Conservation (phyloP, 2,329 filamentous ascomycete species). For the Talaromyces pinophilus region DNA sequence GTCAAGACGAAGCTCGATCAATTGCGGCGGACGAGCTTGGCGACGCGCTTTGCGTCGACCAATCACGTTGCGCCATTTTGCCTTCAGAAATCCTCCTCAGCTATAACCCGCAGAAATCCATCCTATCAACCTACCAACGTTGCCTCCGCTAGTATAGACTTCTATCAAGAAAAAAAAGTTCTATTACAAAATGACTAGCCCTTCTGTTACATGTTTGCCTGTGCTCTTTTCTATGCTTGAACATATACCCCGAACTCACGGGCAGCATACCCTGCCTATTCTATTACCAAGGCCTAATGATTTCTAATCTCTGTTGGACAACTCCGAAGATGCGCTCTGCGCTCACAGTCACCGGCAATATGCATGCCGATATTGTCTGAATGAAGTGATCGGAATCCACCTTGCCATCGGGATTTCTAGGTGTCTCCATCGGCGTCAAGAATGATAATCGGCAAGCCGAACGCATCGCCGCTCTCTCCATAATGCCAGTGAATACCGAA, state of each 20-base stretch:
- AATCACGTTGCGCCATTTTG: neutral
- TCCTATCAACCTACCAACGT: no score
- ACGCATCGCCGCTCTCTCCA: neutral
- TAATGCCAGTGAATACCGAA: neutral
- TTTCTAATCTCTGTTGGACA: neutral
- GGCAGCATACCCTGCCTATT: neutral
- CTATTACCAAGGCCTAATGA: neutral
- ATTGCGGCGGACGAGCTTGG: conserved; percentile 13
- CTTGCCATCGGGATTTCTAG: neutral
- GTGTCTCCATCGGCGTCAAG: neutral
- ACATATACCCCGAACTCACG: no score
- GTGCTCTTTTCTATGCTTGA: neutral
- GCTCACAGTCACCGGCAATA: neutral
- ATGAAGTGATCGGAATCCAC: neutral
- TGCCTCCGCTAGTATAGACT: no score
- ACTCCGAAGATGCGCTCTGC: neutral
- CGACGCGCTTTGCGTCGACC: conserved; percentile 3
- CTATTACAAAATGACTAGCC: no score
- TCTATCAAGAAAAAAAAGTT: no score
- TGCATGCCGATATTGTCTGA: neutral
- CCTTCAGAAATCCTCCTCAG: neutral
- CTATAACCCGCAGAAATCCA: no score
- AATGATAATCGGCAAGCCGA: neutral
- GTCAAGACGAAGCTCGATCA: conserved; percentile 23
- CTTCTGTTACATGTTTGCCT: neutral